phyloP scores from a whole-genome alignment of 2,329 filamentous ascomycete species.

The Pseudogymnoascus sp. region DNA sequence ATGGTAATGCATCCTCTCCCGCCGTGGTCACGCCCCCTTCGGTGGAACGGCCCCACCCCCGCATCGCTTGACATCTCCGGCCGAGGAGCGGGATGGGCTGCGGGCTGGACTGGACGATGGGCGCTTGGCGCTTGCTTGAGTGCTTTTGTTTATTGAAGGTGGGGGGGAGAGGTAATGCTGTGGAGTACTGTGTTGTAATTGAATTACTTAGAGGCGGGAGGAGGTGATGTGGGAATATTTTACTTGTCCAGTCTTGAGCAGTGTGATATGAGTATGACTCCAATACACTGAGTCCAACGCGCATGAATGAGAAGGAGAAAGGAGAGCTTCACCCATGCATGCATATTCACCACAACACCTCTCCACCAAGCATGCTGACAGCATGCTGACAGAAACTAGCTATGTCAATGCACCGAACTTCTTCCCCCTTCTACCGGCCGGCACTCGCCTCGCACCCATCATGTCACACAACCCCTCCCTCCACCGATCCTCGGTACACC shows the following conservation, averaged over 20 bases:
- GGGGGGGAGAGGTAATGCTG: background rate
- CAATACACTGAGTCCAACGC: background rate
- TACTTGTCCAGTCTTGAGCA: too few species aligned
- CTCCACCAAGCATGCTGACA: too few species aligned
- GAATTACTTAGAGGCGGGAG: too few species aligned
- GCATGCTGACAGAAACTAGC: too few species aligned
- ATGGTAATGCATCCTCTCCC: background rate
- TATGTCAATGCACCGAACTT: too few species aligned
- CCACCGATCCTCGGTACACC: background rate
- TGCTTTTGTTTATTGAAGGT: background rate
- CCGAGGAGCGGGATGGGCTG: background rate
- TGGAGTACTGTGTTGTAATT: background rate
- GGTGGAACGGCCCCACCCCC: background rate
- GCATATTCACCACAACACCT: too few species aligned
- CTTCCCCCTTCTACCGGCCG: too few species aligned
- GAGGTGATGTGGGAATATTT: too few species aligned
- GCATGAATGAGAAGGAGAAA: background rate
- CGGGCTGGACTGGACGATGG: background rate
- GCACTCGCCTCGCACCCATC: too few species aligned
- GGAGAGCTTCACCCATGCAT: too few species aligned
- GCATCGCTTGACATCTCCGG: background rate
- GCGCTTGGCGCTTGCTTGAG: background rate
- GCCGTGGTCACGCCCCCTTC: background rate
- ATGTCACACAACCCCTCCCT: background rate
- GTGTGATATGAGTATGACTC: background rate